Base-by-base conservation (phyloP, 768 basidiomycete genomes). In the Boletus rex-veris region DNA sequence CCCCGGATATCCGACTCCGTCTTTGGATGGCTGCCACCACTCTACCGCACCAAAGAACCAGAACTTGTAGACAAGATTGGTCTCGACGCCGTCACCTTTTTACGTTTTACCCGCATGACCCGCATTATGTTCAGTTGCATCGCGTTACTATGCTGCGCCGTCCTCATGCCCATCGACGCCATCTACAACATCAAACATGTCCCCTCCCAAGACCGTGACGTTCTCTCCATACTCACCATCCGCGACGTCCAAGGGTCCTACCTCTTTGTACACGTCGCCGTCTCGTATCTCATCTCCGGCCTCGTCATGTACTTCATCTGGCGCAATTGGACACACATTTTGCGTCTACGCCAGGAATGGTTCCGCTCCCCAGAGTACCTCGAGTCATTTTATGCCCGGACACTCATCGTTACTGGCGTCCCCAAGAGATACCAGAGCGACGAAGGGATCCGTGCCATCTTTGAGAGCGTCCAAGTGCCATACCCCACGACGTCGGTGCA, bases 401-500 rank as follows among this genome's bases (percentile, higher is more conserved):
- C 96, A 0, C 80, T 99, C 49, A 84, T 91, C 68, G 80, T 95
- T 57, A 82, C 80, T 18, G 80, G 81, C 56, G 90, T 98, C 8
- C 84, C 86, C 19, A 90, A 84, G 75, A 86, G 86, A 65, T 75
- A 78, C 57, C 89, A 95, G 66, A 85, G 81, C 9, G 97, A 99
- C 69, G 83, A 89, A 59, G 96, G 94, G 16, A 77, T 99, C 54
- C 79, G 77, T 18, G 76, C 77, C 4, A 82, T 95, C 48, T 92
- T 96, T 67, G 82, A 88, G 59, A 75, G 76, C 10, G 74, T 88
- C 14, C 79, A 82, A 52, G 82, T 94, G 7, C 93, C 93, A 14
- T 95, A 96, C 69, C 92, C 92, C 1, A 93, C 93, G 0, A 92
- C 91, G 2, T 86, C 89, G 21, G 92, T 95, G 7, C 91, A 94